Base-by-base conservation (phyloP, 2,329 filamentous ascomycete genomes). In the Rhinocladiella mackenziei region DNA sequence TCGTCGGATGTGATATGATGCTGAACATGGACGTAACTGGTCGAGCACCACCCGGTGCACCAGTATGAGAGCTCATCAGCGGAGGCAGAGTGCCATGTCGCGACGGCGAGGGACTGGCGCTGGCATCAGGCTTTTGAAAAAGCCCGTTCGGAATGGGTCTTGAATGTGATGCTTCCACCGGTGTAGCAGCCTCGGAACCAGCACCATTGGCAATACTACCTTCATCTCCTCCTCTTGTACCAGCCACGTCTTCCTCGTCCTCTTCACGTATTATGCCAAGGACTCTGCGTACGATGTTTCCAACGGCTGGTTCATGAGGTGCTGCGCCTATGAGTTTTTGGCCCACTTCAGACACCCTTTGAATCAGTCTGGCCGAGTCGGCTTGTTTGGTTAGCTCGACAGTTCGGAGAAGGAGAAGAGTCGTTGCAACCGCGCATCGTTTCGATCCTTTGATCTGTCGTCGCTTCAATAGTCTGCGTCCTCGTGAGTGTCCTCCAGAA, bases 221-320 rank as follows among this genome's bases (percentile, higher is more conserved):
- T 29, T 76, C 77, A 36, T 86, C 86, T 18, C 32, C 39, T 30
- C 26, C 38, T 20, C 31, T 45, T 6, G 28, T 23, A 15, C 41
- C 45, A n/a, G 37, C 38, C 45, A 83, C 73, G 56, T 88, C 84
- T 58, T 94, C 87, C 57, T 86, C 83, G 28, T 86, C 85, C 60
- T 97, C 89, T 60, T 96, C 89, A 39, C 92, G 81, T 54, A 98
- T 92, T 53, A 98, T 75, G 31, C 89, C 86, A 26, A 98, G 72
- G 2, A 97, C 86, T 51, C 92, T 82, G 49, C 89, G 81, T 34
- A 96, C 87, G 56, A 98, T 89, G 61, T 98, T 98, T 39, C 89
- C 91, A 32, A 96, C 88, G 4, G 89, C 87, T 57, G 95, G 83
- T 69, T 97, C 92, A 49, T 84, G 80, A 11, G 91, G 91, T 59